A percentile compares a stretch with the other conserved stretches of the same genome.
phyloP scores from a whole-genome alignment of 352 stramenopile genomes.

The Pythium chondricola region DNA sequence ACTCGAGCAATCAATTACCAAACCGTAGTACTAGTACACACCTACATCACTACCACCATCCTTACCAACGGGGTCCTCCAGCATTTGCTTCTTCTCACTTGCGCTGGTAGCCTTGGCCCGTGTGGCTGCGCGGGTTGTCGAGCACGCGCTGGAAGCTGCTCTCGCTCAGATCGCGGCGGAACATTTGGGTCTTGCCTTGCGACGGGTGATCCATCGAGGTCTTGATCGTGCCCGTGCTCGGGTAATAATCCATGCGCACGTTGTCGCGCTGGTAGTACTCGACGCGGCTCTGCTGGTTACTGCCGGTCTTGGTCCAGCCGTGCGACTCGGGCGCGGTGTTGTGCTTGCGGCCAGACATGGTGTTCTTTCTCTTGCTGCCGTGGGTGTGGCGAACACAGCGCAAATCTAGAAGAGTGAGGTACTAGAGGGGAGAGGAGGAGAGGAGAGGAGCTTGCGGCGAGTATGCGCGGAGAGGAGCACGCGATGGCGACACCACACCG shows the following conservation, averaged over 20 bases:
- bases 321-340: conserved; percentile 14
- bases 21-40: too few relatives aligned
- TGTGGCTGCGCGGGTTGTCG: conserved; percentile 19
- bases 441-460: too few relatives aligned
- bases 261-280: conserved; percentile 23
- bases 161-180: conserved; percentile 17
- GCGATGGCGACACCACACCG: too few relatives aligned
- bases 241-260: conserved; percentile 23
- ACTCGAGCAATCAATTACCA: too few relatives aligned
- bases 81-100: neutral
- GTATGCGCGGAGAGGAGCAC: too few relatives aligned
- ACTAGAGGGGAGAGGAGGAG: neutral
- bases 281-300: conserved; percentile 17
- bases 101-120: conserved; percentile 18
- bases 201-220: conserved; percentile 18
- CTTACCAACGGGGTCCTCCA: too few relatives aligned
- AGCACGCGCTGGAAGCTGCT: conserved; percentile 17
- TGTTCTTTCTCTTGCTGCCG: neutral
- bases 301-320: conserved; percentile 20
- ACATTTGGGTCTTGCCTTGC: conserved; percentile 24
- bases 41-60: too few relatives aligned
- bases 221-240: conserved; percentile 20
- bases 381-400: neutral
- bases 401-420: neutral
- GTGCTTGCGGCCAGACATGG: conserved; percentile 13